Evolutionary conservation across 768 basidiomycete species (phyloP).

Genomic region (Termitomyces sp.): DNA sequence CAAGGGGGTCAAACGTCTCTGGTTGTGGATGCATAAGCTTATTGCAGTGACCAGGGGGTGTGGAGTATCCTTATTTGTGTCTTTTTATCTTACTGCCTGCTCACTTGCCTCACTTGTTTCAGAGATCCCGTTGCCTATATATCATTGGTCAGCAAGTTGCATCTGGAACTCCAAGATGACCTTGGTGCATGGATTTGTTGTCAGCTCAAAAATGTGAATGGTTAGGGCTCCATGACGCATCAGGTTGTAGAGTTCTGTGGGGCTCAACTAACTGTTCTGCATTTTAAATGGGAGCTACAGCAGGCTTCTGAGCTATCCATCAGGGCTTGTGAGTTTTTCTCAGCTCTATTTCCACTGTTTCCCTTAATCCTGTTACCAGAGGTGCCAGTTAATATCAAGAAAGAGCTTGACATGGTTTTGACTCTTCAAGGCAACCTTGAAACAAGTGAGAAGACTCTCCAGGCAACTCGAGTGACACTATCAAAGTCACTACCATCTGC

Average conservation of each 20-base stretch:
- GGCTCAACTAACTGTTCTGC: background rate
- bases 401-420: background rate
- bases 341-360: too few species aligned
- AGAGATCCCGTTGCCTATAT: background rate
- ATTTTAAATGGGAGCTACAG: background rate
- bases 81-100: background rate
- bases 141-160: background rate
- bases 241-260: background rate
- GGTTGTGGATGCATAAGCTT: too few species aligned
- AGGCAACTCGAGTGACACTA: background rate
- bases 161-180: background rate
- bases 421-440: background rate
- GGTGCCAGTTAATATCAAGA: constrained; percentile 11
- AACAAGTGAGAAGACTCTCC: background rate
- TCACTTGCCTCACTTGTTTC: too few species aligned
- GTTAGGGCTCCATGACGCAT: background rate
- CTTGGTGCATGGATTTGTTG: background rate
- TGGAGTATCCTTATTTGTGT: too few species aligned
- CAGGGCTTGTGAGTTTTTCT: background rate
- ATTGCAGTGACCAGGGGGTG: background rate
- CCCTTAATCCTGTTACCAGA: constrained; percentile 4
- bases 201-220: background rate
- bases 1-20: too few species aligned
- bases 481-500: too few species aligned
- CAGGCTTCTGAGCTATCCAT: background rate